Conservation (phyloP, 805 yeast genomes). For the Komagataella pastoris region DNA sequence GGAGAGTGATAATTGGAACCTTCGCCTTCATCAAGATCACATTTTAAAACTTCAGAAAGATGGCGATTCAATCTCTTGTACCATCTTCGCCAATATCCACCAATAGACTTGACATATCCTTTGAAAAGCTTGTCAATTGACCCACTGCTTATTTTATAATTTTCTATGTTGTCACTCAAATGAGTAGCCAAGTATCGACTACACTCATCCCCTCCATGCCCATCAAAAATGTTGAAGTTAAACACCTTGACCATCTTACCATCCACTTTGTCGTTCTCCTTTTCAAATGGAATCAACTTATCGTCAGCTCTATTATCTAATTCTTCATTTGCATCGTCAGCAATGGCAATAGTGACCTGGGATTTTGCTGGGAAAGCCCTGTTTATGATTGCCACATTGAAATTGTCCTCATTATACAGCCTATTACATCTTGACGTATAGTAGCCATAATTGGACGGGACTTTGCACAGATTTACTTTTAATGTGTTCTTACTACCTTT, state of each 20-base stretch:
- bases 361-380: constrained; percentile 8
- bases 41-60: constrained; percentile 9
- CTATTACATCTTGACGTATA: constrained; percentile 65
- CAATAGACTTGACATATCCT: constrained; percentile 46
- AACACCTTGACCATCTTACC: constrained; percentile 27
- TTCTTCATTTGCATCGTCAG: background rate
- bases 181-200: constrained; percentile 42
- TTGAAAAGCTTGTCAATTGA: constrained; percentile 28
- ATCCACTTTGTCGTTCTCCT: background rate
- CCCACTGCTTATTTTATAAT: constrained; percentile 19
- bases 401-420: constrained; percentile 69
- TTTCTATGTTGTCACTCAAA: constrained; percentile 41
- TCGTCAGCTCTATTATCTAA: background rate
- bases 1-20: background rate
- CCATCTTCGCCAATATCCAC: constrained; percentile 82
- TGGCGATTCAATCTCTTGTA: constrained; percentile 24
- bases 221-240: constrained; percentile 74
- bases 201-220: constrained; percentile 85
- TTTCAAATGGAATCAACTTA: background rate
- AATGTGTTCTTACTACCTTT: constrained; percentile 17
- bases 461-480: constrained; percentile 43
- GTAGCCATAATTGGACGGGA: constrained; percentile 74
- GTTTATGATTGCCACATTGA: constrained; percentile 35
- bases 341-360: constrained; percentile 1
- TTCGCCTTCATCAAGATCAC: constrained; percentile 3